These are phyloP conservation scores for Harringtonia lauricola DNA, from an alignment of 2,329 filamentous ascomycete genomes.

Conservation along the genomic window DNA sequence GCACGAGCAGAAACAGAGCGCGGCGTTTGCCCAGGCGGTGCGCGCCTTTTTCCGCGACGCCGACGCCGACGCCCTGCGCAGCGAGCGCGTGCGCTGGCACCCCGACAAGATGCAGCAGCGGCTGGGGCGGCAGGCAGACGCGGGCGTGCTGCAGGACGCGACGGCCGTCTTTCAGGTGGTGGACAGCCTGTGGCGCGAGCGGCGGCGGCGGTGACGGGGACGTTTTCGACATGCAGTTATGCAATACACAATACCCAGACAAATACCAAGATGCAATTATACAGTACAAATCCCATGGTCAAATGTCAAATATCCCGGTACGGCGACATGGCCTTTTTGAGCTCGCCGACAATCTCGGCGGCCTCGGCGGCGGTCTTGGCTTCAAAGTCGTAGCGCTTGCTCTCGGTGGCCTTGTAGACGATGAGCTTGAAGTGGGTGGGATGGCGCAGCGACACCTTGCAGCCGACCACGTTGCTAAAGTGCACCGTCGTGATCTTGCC, in stretches of 20 bases:
- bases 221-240: too few species aligned
- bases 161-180: conserved; percentile 89
- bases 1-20: background rate
- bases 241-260: background rate
- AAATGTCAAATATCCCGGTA: conserved; percentile 38
- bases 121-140: conserved; percentile 59
- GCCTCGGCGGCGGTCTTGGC: conserved; percentile 62
- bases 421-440: conserved; percentile 63
- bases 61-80: conserved; percentile 43
- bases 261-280: background rate
- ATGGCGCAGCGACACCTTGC: conserved; percentile 70
- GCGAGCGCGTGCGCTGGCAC: conserved; percentile 88
- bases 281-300: background rate
- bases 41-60: conserved; percentile 52
- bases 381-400: conserved; percentile 78
- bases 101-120: conserved; percentile 95
- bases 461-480: conserved; percentile 71
- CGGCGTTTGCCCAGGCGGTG: conserved; percentile 39
- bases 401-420: conserved; percentile 65
- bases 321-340: conserved; percentile 64
- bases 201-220: conserved; percentile 20
- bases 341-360: conserved; percentile 65
- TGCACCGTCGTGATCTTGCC: conserved; percentile 73
- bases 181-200: conserved; percentile 67
- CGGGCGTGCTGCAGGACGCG: conserved; percentile 62